A percentile compares a stretch with the other conserved stretches of the same genome.
These are phyloP conservation scores for Mitragyna speciosa DNA, from an alignment of 257 asterid species.

Conservation along the genomic window DNA sequence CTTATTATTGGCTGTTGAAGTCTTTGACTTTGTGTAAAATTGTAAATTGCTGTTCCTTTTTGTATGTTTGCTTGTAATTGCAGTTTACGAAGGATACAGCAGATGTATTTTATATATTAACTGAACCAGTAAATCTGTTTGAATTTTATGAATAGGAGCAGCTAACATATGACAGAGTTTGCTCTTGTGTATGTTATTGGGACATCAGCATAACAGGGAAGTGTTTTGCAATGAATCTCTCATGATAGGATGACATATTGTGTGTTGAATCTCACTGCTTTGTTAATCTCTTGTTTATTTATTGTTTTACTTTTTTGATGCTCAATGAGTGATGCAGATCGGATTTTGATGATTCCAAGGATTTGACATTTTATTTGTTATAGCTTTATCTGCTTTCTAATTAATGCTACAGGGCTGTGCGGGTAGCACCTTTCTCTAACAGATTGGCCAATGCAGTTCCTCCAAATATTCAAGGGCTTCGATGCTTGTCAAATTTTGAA, in stretches of 20 bases:
- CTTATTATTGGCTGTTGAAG: background rate
- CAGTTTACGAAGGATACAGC: background rate
- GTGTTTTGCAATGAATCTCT: background rate
- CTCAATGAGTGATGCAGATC: too few species aligned
- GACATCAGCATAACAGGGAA: background rate
- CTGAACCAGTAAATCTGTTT: background rate
- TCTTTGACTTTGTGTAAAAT: background rate
- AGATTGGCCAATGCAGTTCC: conserved; percentile 96
- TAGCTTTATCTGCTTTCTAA: conserved; percentile 20
- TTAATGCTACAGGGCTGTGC: conserved; percentile 81
- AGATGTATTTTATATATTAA: background rate
- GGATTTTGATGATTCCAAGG: background rate
- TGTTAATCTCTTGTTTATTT: background rate
- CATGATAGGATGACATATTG: background rate
- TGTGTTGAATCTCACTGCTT: background rate
- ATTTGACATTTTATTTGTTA: background rate
- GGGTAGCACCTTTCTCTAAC: conserved; percentile 98
- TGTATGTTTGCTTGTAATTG: background rate
- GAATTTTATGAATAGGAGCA: background rate
- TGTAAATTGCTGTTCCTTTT: background rate
- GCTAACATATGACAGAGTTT: background rate
- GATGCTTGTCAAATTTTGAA: conserved; percentile 95
- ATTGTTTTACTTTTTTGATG: background rate
- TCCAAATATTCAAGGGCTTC: conserved; percentile 73
- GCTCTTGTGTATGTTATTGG: background rate